phyloP scores from a whole-genome alignment of 1,284 basidiomycete genomes.

The Fomes fomentarius region DNA sequence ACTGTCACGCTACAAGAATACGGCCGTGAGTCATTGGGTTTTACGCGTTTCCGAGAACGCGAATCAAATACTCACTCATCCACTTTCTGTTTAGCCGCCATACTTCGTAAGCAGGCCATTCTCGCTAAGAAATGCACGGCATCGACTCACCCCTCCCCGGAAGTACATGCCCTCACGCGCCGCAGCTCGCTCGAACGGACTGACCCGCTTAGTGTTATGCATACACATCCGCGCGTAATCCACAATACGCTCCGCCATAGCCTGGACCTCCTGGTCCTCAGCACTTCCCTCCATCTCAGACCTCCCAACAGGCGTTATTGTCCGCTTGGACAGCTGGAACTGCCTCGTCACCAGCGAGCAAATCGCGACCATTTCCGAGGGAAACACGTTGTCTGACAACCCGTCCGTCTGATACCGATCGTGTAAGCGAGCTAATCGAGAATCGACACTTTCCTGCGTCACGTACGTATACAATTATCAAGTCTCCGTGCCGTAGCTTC shows the following conservation, averaged over 20 bases:
- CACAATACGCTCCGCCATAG: constrained; percentile 72
- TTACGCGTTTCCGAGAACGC: background rate
- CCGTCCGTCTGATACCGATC: constrained; percentile 74
- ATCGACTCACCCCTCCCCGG: constrained; percentile 68
- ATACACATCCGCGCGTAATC: constrained; percentile 73
- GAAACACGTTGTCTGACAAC: constrained; percentile 85
- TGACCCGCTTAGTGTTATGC: constrained; percentile 60
- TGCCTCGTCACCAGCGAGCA: constrained; percentile 63
- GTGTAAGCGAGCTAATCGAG: background rate
- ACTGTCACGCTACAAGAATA: constrained; percentile 53
- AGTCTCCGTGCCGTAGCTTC: constrained; percentile 72
- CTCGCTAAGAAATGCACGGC: too few relatives aligned
- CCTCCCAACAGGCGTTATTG: constrained; percentile 12
- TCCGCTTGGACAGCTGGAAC: constrained; percentile 28
- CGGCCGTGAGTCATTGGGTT: constrained; percentile 5
- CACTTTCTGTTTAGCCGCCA: constrained; percentile 55
- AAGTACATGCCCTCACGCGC: constrained; percentile 64
- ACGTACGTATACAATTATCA: constrained; percentile 72
- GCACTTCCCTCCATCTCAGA: constrained; percentile 10
- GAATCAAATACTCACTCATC: constrained; percentile 56
- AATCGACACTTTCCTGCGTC: background rate
- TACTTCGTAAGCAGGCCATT: background rate
- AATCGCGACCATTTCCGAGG: constrained; percentile 69
- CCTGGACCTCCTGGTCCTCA: constrained; percentile 65
- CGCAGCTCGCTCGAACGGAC: constrained; percentile 74